phyloP scores from a whole-genome alignment of 495 filamentous ascomycete genomes.

The Mytilinidion resinicola region DNA sequence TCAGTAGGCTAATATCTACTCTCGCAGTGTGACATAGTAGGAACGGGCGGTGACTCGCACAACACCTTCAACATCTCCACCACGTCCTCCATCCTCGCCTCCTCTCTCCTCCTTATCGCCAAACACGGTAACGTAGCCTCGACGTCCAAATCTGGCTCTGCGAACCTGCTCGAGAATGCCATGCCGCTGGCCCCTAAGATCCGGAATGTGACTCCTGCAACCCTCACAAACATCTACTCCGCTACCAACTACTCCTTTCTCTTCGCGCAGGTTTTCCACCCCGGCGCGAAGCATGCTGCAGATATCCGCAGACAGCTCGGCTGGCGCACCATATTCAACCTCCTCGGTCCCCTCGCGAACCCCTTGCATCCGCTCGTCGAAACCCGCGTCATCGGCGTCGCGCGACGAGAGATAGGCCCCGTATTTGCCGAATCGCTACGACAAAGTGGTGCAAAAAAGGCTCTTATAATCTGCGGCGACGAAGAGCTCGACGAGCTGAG shows the following conservation, averaged over 20 bases:
- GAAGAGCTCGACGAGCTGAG: slow-evolving; percentile 95
- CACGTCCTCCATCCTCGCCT: slow-evolving; percentile 86
- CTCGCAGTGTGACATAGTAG: slow-evolving; percentile 85
- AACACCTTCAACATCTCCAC: slow-evolving; percentile 98
- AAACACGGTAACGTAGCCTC: slow-evolving; percentile 98
- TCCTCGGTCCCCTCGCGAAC: slow-evolving; percentile 84
- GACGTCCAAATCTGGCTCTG: slow-evolving; percentile 90
- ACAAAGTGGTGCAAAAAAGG: slow-evolving; percentile 71
- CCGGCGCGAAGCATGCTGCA: slow-evolving; percentile 81
- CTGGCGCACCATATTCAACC: slow-evolving; percentile 67
- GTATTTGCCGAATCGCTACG: slow-evolving; percentile 81
- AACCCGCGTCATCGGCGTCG: slow-evolving; percentile 85
- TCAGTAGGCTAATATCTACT: not conserved
- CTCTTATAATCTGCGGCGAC: slow-evolving; percentile 84
- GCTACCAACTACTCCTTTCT: slow-evolving; percentile 88
- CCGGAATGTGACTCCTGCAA: slow-evolving; percentile 59
- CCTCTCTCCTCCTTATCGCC: slow-evolving; percentile 69
- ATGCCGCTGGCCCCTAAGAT: slow-evolving; percentile 65
- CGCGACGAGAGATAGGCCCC: slow-evolving; percentile 73
- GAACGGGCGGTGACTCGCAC: slow-evolving; percentile 93
- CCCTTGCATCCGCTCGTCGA: slow-evolving; percentile 73
- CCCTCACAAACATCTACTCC: slow-evolving; percentile 62
- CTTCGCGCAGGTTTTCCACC: slow-evolving; percentile 94
- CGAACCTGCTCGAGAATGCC: slow-evolving; percentile 77
- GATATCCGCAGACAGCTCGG: slow-evolving; percentile 74